Base-by-base conservation (phyloP, 441 rosid genomes). In the Dalechampia spathulata region DNA sequence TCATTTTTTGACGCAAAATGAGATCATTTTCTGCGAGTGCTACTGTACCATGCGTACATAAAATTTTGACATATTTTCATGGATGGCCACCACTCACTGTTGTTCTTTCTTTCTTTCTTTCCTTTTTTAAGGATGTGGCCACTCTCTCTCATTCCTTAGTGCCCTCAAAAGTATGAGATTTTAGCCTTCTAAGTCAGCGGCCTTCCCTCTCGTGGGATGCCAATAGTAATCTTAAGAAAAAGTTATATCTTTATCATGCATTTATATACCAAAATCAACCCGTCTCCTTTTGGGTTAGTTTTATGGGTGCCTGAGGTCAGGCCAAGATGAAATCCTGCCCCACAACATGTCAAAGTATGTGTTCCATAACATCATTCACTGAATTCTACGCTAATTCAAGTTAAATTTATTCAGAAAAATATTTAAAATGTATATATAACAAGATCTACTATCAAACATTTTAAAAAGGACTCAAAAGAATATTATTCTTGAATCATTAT, bases 21-120 rank as follows among this genome's bases (percentile, higher is more conserved):
- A 57, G 51, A 61, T 22, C 49, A 8, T 52, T 4, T n/a, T 32
- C 40, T 67, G 71, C 59, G 62, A 78, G 89, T 86, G 95, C 83
- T 61, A 83, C 91, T 82, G 89, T 86, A 70, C 70, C 95, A 86
- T 76, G 95, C 83, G 87, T 85, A 74, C 70, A 71, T 37, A 50
- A 65, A 50, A 39, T 57, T 67, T 64, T 30, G 62, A 62, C 53
- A 65, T 58, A 68, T 58, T 53, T 48, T 52, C 49, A 30, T 6
- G 55, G 50, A 56, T 78, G 59, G 78, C 82, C 83, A 80, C 89
- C 74, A 49, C 34, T 49, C 41, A n/a, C 25, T 49, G 41, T 42
- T 60, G 5, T 44, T 60, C 25, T 54, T 59, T 5, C 38, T 56
- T 38, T 54, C n/a, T n/a, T n/a, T n/a, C n/a, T n/a, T 30, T 30